phyloP scores from a whole-genome alignment of 768 basidiomycete genomes.

The Tulasnella sp. region DNA sequence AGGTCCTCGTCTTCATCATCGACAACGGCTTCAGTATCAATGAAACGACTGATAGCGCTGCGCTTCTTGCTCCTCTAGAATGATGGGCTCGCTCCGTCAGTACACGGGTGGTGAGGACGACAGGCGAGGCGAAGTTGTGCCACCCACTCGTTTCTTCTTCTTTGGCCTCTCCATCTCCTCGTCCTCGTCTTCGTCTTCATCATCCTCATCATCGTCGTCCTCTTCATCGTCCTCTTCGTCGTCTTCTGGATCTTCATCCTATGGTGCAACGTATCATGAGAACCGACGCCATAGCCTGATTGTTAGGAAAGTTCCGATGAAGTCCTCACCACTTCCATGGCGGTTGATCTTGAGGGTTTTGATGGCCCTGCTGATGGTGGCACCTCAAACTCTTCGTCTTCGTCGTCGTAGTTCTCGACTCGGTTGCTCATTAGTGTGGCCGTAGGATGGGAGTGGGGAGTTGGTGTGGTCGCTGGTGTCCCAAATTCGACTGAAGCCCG shows the following conservation, averaged over 20 bases:
- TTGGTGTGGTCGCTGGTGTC: slow-evolving; percentile 12
- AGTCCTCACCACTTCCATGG: slow-evolving; percentile 1
- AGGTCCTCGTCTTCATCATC: slow-evolving; percentile 96
- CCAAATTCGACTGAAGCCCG: background rate
- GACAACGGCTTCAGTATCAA: slow-evolving; percentile 94
- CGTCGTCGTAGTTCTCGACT: slow-evolving; percentile 38
- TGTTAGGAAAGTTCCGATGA: background rate
- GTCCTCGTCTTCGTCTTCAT: slow-evolving; percentile 54
- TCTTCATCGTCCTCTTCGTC: slow-evolving; percentile 42
- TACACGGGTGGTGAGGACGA: slow-evolving; percentile 10
- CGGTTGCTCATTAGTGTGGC: slow-evolving; percentile 42
- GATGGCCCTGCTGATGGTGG: background rate
- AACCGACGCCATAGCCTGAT: background rate
- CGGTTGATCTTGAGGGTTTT: background rate
- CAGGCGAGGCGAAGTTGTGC: background rate
- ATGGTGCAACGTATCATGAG: background rate
- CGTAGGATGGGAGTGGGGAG: background rate
- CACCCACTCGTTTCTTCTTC: slow-evolving; percentile 59
- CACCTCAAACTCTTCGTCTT: slow-evolving; percentile 28
- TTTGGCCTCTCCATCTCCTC: slow-evolving; percentile 41
- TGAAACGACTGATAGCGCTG: slow-evolving; percentile 67
- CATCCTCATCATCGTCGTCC: slow-evolving; percentile 55
- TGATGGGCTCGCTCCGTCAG: slow-evolving; percentile 35
- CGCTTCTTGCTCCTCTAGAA: slow-evolving; percentile 44
- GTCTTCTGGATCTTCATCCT: slow-evolving; percentile 35